phyloP scores from a whole-genome alignment of 495 filamentous ascomycete species.

The Penicillium diatomitis region DNA sequence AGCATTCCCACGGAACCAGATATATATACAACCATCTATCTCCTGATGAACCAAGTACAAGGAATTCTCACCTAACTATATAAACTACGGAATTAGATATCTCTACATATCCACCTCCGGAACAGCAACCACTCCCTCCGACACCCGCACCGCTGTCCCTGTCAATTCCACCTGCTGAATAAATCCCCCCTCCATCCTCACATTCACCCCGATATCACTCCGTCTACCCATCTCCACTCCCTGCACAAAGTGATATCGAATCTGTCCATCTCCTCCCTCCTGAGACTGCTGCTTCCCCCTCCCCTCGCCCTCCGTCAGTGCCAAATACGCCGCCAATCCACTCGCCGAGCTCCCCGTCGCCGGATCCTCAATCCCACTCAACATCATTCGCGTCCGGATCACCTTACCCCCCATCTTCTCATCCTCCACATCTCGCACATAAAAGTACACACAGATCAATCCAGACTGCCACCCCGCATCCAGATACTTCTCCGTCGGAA shows the following conservation, averaged over 20 bases:
- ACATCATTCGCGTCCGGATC: constrained; percentile 41
- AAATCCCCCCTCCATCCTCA: constrained; percentile 21
- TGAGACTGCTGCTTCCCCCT: constrained; percentile 7
- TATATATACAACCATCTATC: too few relatives aligned
- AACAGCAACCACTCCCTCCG: constrained; percentile 38
- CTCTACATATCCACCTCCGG: constrained; percentile 5
- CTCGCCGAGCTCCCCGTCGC: constrained; percentile 61
- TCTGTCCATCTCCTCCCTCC: too few relatives aligned
- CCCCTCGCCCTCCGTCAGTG: constrained; percentile 29
- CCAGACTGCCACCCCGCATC: constrained; percentile 52
- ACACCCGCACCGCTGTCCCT: constrained; percentile 49
- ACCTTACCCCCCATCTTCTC: constrained; percentile 18
- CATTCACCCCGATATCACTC: constrained; percentile 48
- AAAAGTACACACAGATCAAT: constrained; percentile 50
- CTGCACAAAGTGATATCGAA: constrained; percentile 50
- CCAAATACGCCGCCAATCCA: constrained; percentile 49
- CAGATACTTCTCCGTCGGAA: constrained; percentile 20
- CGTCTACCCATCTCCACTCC: constrained; percentile 71
- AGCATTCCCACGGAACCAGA: too few relatives aligned
- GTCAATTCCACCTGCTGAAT: constrained; percentile 45
- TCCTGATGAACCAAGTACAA: too few relatives aligned
- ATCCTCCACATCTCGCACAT: constrained; percentile 34
- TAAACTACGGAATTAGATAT: too few relatives aligned
- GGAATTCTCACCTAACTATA: too few relatives aligned
- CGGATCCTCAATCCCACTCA: constrained; percentile 53